Percentiles rank a stretch among this genome's conserved stretches.
phyloP scores from a whole-genome alignment of 177 flowering plant species.

The Telopea speciosissima region DNA sequence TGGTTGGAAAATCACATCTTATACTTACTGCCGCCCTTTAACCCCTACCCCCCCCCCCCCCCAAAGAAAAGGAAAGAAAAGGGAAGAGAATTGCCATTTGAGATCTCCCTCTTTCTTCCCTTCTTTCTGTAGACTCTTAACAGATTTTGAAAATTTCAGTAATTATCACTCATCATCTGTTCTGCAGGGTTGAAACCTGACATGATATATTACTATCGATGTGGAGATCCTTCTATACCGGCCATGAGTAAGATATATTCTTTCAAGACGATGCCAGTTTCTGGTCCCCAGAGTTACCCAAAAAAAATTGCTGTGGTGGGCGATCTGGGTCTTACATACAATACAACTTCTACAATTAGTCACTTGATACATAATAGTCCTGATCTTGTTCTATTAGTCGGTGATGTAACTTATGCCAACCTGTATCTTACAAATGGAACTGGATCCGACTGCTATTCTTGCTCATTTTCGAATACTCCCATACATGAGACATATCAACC shows the following conservation, averaged over 20 bases:
- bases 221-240: constrained; percentile 80
- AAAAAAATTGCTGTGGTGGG: constrained; percentile 72
- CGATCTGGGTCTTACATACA: constrained; percentile 91
- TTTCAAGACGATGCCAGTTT: constrained; percentile 82
- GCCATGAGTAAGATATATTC: constrained; percentile 59
- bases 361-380: constrained; percentile 67
- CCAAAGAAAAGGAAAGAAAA: too few species aligned
- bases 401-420: constrained; percentile 82
- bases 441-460: constrained; percentile 85
- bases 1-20: too few species aligned
- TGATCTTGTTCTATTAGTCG: constrained; percentile 68
- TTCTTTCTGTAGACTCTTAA: not conserved
- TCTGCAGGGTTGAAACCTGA: constrained; percentile 58
- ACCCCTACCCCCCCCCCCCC: too few species aligned
- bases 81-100: too few species aligned
- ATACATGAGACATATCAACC: constrained; percentile 95
- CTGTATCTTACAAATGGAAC: constrained; percentile 88
- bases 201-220: constrained; percentile 56
- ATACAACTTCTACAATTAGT: constrained; percentile 64
- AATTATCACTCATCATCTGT: not conserved
- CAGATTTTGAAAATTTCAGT: not conserved
- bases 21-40: too few species aligned
- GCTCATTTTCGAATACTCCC: constrained; percentile 67
- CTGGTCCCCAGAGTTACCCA: constrained; percentile 68
- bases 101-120: not conserved